These are phyloP conservation scores for Rhizophagus sp. DNA, from an alignment of 192 early-diverging fungal genomes.

Conservation along the genomic window DNA sequence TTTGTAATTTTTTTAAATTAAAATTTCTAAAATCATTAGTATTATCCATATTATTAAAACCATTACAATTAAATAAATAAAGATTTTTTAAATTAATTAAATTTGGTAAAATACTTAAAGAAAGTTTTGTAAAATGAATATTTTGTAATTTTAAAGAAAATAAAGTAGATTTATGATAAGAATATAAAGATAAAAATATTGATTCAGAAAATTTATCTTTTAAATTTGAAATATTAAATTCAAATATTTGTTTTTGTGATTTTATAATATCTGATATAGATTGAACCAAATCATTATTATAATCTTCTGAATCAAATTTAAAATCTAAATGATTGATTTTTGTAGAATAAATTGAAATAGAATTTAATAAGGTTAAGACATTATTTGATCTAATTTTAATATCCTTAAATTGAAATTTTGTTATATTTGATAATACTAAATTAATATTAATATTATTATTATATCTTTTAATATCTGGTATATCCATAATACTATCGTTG, in stretches of 20 bases:
- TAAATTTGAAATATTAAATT: too few relatives aligned
- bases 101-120: neutral
- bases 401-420: too few relatives aligned
- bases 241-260: too few relatives aligned
- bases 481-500: neutral
- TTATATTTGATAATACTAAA: too few relatives aligned
- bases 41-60: neutral
- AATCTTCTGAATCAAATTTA: neutral
- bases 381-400: too few relatives aligned
- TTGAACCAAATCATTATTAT: neutral
- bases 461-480: neutral
- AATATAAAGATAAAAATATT: neutral
- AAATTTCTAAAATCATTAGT: neutral
- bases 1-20: neutral
- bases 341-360: neutral
- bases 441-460: too few relatives aligned
- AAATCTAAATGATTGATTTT: neutral
- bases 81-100: neutral
- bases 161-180: neutral
- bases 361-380: neutral
- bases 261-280: neutral
- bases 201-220: neutral
- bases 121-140: neutral
- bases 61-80: neutral
- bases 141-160: neutral